These are phyloP conservation scores for Knoxdaviesia proteae DNA, from an alignment of 2,329 filamentous ascomycete genomes.

Conservation along the genomic window DNA sequence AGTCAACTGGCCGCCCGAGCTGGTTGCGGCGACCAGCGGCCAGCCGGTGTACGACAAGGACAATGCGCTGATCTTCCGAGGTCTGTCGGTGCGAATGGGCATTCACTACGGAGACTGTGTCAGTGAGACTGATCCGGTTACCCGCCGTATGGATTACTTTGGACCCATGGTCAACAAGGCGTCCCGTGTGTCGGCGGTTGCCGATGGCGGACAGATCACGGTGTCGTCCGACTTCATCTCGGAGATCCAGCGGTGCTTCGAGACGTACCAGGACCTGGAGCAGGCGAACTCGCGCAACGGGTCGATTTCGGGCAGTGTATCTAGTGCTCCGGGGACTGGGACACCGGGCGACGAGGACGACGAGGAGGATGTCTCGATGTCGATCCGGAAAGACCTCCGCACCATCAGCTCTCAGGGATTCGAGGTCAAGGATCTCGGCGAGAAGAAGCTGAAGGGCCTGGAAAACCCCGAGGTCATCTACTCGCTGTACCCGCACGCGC, in stretches of 20 bases:
- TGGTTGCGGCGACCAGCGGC: slow-evolving; percentile 68
- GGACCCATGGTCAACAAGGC: slow-evolving; percentile 98
- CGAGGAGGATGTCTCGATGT: slow-evolving; percentile 51
- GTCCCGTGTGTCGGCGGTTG: slow-evolving; percentile 78
- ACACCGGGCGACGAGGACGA: slow-evolving; percentile 49
- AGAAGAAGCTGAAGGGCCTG: slow-evolving; percentile 85
- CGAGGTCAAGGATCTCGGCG: slow-evolving; percentile 88
- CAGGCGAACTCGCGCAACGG: slow-evolving; percentile 23
- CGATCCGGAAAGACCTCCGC: slow-evolving; percentile 72
- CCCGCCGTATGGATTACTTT: slow-evolving; percentile 97
- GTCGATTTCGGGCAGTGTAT: neutral
- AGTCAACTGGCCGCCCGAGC: slow-evolving; percentile 82
- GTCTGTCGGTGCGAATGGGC: slow-evolving; percentile 90
- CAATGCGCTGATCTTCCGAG: slow-evolving; percentile 76
- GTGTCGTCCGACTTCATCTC: slow-evolving; percentile 94
- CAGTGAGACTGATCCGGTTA: slow-evolving; percentile 88
- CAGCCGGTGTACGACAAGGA: slow-evolving; percentile 69
- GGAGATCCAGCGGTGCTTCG: slow-evolving; percentile 78
- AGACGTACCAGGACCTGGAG: slow-evolving; percentile 74
- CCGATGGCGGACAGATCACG: slow-evolving; percentile 90
- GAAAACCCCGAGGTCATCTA: slow-evolving; percentile 95
- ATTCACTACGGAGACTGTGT: slow-evolving; percentile 91
- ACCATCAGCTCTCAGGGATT: slow-evolving; percentile 82
- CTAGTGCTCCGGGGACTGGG: slow-evolving; percentile 19
- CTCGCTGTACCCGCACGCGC: slow-evolving; percentile 77